A percentile compares a stretch with the other conserved stretches of the same genome.
phyloP scores from a whole-genome alignment of 1,284 basidiomycete genomes.

The Pseudozyma pruni region DNA sequence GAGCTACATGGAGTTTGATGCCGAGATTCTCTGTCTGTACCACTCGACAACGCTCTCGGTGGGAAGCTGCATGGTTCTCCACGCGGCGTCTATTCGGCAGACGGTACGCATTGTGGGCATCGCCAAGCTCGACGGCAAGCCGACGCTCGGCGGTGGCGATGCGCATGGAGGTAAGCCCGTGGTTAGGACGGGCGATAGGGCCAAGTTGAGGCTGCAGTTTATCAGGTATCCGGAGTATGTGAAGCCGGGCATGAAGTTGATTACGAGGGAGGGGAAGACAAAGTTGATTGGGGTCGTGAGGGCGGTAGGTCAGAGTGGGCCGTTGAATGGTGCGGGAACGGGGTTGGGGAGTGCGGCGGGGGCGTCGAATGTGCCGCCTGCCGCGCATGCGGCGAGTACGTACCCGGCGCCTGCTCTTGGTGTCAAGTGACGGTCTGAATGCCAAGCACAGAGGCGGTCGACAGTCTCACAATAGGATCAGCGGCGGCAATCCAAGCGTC shows the following conservation, averaged over 20 bases:
- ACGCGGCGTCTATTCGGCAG: slow-evolving; percentile 64
- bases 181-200: slow-evolving; percentile 64
- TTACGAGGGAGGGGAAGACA: slow-evolving; percentile 64
- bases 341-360: not conserved
- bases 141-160: slow-evolving; percentile 17
- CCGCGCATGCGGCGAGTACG: slow-evolving; percentile 10
- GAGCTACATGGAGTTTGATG: slow-evolving; percentile 62
- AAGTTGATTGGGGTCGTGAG: slow-evolving; percentile 64
- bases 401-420: slow-evolving; percentile 32
- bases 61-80: slow-evolving; percentile 66
- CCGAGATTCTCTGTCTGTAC: slow-evolving; percentile 66
- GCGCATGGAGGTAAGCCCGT: slow-evolving; percentile 55
- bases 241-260: slow-evolving; percentile 64
- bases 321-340: slow-evolving; percentile 17
- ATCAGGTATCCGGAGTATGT: slow-evolving; percentile 61
- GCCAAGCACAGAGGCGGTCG: too few relatives aligned
- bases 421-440: slow-evolving; percentile 19
- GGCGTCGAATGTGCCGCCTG: slow-evolving; percentile 19
- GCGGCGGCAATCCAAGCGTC: too few relatives aligned
- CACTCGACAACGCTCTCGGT: slow-evolving; percentile 64
- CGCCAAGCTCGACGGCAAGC: slow-evolving; percentile 54
- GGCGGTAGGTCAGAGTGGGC: slow-evolving; percentile 49
- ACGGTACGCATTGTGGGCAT: slow-evolving; percentile 63
- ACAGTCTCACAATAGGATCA: too few relatives aligned
- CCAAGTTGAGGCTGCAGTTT: slow-evolving; percentile 61